Conservation (phyloP, 768 basidiomycete genomes). For the Gloeostereum incarnatum region DNA sequence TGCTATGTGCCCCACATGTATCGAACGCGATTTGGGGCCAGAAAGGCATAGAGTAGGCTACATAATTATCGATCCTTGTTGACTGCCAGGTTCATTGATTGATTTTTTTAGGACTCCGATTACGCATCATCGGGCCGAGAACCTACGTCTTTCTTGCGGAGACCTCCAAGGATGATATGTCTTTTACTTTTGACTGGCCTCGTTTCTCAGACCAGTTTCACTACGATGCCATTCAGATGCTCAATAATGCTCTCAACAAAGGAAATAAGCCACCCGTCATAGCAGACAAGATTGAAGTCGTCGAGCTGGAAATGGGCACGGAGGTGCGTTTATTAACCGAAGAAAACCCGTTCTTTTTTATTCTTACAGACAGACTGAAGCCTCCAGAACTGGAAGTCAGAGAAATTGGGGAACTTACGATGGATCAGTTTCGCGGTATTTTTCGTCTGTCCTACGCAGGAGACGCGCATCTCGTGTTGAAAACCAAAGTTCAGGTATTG, state of each 20-base stretch:
- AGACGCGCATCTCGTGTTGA: constrained; percentile 81
- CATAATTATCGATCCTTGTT: too few relatives aligned
- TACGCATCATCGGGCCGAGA: too few relatives aligned
- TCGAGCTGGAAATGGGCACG: constrained; percentile 98
- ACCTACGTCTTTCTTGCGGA: too few relatives aligned
- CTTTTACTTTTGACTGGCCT: constrained; percentile 93
- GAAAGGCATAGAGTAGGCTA: too few relatives aligned
- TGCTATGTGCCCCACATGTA: too few relatives aligned
- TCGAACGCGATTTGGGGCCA: too few relatives aligned
- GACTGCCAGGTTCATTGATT: too few relatives aligned
- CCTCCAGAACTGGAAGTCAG: constrained; percentile 96
- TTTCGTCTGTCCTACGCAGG: constrained; percentile 93
- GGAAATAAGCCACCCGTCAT: constrained; percentile 97
- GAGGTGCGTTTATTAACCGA: constrained; percentile 44
- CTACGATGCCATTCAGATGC: constrained; percentile 92
- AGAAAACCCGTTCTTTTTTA: background rate
- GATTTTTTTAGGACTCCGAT: too few relatives aligned
- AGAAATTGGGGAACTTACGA: constrained; percentile 94
- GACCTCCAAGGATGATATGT: too few relatives aligned
- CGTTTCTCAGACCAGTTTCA: constrained; percentile 96
- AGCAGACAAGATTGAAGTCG: constrained; percentile 94
- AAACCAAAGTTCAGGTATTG: constrained; percentile 85
- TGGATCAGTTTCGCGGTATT: constrained; percentile 94
- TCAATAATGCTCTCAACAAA: constrained; percentile 94
- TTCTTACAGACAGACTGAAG: constrained; percentile 25